phyloP scores from a whole-genome alignment of 257 asterid species.

The Penstemon barbatus region DNA sequence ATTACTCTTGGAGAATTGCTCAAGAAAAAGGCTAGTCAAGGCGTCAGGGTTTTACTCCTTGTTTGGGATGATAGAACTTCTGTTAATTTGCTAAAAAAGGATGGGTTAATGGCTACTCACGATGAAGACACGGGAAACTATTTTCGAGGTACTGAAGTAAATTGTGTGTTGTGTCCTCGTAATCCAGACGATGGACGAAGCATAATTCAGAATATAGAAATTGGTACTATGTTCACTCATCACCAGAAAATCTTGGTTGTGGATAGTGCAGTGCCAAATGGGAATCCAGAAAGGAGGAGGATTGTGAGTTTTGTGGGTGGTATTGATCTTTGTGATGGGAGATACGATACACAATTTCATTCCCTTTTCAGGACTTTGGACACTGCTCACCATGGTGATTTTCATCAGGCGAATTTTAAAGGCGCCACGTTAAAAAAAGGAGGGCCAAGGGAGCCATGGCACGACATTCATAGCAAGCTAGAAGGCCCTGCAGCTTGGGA shows the following conservation, averaged over 20 bases:
- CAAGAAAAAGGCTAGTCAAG: constrained; percentile 35
- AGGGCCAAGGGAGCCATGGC: constrained; percentile 48
- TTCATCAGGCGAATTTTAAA: constrained; percentile 32
- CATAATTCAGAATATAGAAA: constrained; percentile 30
- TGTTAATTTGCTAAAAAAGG: constrained; percentile 23
- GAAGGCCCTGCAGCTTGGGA: constrained; percentile 45
- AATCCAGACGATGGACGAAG: constrained; percentile 41
- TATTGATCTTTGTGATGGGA: constrained; percentile 38
- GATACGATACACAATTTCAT: constrained; percentile 36
- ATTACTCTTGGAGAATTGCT: constrained; percentile 32
- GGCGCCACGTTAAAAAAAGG: constrained; percentile 35
- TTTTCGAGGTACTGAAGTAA: constrained; percentile 28
- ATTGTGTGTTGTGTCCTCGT: constrained; percentile 36
- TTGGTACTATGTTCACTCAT: constrained; percentile 35
- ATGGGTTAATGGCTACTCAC: constrained; percentile 37
- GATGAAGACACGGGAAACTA: constrained; percentile 36
- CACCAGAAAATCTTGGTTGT: constrained; percentile 39
- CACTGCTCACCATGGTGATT: constrained; percentile 31
- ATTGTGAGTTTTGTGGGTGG: constrained; percentile 39
- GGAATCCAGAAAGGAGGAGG: constrained; percentile 22
- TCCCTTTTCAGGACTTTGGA: constrained; percentile 36
- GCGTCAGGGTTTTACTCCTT: constrained; percentile 36
- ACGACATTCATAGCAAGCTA: constrained; percentile 38
- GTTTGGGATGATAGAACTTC: constrained; percentile 46
- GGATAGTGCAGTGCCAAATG: constrained; percentile 32